These are phyloP conservation scores for Uronychia binucleata DNA, from an alignment of 73 alveolate genomes.

Conservation along the genomic window DNA sequence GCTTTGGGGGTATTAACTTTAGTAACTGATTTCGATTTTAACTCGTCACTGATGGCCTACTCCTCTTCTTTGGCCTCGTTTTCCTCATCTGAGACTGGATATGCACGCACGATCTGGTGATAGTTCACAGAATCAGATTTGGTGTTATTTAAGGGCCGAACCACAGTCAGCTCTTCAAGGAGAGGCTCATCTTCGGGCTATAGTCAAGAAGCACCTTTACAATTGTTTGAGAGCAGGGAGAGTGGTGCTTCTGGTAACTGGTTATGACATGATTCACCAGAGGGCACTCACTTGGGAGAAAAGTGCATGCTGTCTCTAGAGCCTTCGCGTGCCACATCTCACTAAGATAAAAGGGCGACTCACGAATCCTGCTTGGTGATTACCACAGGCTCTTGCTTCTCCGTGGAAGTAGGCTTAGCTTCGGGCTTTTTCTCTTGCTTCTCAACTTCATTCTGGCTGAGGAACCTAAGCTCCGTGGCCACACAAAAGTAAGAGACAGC, in stretches of 20 bases:
- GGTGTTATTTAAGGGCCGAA: slow-evolving; percentile 59
- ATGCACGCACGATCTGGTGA: slow-evolving; percentile 25
- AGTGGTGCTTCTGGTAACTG: slow-evolving; percentile 60
- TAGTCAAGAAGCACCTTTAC: neutral
- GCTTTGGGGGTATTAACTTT: neutral
- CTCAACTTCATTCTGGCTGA: slow-evolving; percentile 36
- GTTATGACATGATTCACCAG: slow-evolving; percentile 37
- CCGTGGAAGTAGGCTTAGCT: too few relatives aligned
- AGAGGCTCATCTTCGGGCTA: slow-evolving; percentile 56
- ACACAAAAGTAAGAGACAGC: slow-evolving; percentile 88
- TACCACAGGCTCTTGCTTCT: neutral
- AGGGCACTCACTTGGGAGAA: slow-evolving; percentile 65
- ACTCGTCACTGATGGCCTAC: neutral
- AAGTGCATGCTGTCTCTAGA: slow-evolving; percentile 48
- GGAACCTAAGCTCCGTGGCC: slow-evolving; percentile 89
- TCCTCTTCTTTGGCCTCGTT: neutral
- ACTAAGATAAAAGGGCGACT: slow-evolving; percentile 6
- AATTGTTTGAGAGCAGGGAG: slow-evolving; percentile 17
- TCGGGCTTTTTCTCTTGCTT: neutral
- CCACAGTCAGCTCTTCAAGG: slow-evolving; percentile 51
- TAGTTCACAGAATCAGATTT: slow-evolving; percentile 35
- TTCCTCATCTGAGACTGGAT: neutral
- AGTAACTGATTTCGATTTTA: neutral
- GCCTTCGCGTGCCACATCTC: slow-evolving; percentile 76
- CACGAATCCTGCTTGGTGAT: slow-evolving; percentile 39